phyloP scores from a whole-genome alignment of 148 eudicot genomes.

The Drosera capensis region DNA sequence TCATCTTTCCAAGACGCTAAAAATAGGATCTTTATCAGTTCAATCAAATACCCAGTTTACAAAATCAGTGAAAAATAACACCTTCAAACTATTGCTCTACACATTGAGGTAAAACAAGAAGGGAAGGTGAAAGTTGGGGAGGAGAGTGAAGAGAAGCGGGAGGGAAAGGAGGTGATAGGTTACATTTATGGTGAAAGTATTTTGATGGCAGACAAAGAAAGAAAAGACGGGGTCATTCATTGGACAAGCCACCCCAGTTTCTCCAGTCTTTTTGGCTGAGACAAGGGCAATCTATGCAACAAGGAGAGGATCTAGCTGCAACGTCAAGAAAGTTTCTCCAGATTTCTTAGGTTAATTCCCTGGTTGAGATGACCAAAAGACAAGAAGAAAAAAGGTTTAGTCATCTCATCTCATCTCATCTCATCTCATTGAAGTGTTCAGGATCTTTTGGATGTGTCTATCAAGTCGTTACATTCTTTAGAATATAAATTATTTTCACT shows the following conservation, averaged over 20 bases:
- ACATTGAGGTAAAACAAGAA: not conserved
- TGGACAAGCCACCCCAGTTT: conserved; percentile 7
- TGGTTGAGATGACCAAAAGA: not conserved
- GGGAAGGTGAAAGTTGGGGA: conserved; percentile 6
- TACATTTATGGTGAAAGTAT: conserved; percentile 24
- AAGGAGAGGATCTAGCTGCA: too few relatives aligned
- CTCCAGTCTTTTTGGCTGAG: conserved; percentile 12
- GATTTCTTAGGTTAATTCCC: not conserved
- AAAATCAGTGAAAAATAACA: too few relatives aligned
- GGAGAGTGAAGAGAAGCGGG: conserved; percentile 5
- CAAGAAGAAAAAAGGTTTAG: too few relatives aligned
- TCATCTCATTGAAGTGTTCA: too few relatives aligned
- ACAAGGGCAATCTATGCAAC: not conserved
- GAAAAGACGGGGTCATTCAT: conserved; percentile 22
- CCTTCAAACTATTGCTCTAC: too few relatives aligned
- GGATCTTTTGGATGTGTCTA: too few relatives aligned
- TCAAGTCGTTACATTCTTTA: too few relatives aligned
- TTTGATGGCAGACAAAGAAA: conserved; percentile 55
- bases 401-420: too few relatives aligned
- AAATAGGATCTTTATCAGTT: not conserved
- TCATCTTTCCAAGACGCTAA: not conserved
- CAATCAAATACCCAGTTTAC: not conserved
- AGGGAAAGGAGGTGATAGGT: conserved; percentile 5
- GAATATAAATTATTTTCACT: too few relatives aligned
- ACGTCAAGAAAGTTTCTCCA: too few relatives aligned